phyloP scores from a whole-genome alignment of 2,329 filamentous ascomycete species.

The Parafenestella ontariensis region DNA sequence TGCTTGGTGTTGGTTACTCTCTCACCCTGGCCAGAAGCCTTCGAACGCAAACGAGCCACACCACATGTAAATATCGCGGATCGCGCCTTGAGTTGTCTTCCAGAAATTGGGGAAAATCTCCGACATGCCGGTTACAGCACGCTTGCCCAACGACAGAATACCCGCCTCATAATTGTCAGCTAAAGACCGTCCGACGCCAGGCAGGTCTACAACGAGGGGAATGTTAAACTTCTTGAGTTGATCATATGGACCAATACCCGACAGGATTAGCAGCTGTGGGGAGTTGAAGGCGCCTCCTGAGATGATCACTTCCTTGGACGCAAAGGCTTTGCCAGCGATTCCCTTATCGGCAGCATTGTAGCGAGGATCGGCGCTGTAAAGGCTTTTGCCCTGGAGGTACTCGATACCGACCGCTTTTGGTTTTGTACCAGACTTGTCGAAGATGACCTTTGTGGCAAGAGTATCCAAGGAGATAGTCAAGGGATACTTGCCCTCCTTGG shows the following conservation, averaged over 20 bases:
- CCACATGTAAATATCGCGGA: constrained; percentile 41
- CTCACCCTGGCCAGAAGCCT: constrained; percentile 33
- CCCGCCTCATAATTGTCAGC: constrained; percentile 35
- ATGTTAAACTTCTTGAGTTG: constrained; percentile 64
- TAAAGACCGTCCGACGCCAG: constrained; percentile 60
- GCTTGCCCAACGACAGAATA: constrained; percentile 24
- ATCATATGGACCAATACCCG: constrained; percentile 63
- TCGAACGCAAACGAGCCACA: constrained; percentile 37
- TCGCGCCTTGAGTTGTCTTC: constrained; percentile 27
- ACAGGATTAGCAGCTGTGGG: constrained; percentile 68
- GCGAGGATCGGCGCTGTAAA: constrained; percentile 55
- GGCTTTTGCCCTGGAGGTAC: constrained; percentile 50
- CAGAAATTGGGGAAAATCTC: constrained; percentile 37
- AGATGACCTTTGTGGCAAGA: constrained; percentile 52
- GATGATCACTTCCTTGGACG: constrained; percentile 41
- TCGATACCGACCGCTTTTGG: constrained; percentile 55
- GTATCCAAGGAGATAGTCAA: constrained; percentile 45
- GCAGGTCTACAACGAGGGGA: constrained; percentile 59
- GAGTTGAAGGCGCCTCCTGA: constrained; percentile 64
- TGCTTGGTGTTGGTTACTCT: background rate
- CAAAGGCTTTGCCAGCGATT: constrained; percentile 48
- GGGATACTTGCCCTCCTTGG: constrained; percentile 49
- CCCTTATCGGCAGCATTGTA: constrained; percentile 29
- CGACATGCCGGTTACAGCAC: constrained; percentile 22
- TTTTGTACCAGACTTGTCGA: constrained; percentile 38